Percentiles rank a stretch among this genome's conserved stretches.
These are phyloP conservation scores for Hebeloma cylindrosporum DNA, from an alignment of 768 basidiomycete species.

Conservation along the genomic window DNA sequence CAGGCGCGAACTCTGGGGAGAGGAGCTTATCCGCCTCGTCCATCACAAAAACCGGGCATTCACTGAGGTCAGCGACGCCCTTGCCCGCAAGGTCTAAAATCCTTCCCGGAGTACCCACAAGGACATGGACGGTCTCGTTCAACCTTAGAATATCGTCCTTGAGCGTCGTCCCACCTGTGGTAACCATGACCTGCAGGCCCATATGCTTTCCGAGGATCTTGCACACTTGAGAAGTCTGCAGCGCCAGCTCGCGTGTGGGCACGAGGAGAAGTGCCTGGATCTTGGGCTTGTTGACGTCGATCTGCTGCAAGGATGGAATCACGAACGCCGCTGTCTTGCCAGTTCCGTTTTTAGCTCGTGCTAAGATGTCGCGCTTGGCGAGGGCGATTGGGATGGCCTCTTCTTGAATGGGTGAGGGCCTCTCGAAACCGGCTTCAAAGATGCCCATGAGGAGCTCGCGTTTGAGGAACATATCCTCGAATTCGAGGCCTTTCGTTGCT, in stretches of 20 bases:
- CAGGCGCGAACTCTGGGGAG: conserved; percentile 95
- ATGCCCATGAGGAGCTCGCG: conserved; percentile 99
- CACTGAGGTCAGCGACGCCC: conserved; percentile 88
- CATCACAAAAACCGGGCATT: conserved; percentile 98
- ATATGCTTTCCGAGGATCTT: conserved; percentile 97
- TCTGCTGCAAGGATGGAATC: conserved; percentile 92
- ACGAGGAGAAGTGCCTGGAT: conserved; percentile 97
- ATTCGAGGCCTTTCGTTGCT: conserved; percentile 90
- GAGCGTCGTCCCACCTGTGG: conserved; percentile 96
- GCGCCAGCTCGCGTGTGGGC: conserved; percentile 96
- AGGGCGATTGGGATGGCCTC: conserved; percentile 96
- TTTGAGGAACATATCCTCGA: conserved; percentile 90
- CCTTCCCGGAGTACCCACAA: conserved; percentile 96
- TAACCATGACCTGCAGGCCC: conserved; percentile 97
- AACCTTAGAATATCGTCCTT: conserved; percentile 97
- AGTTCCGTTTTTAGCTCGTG: conserved; percentile 95
- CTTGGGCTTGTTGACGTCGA: conserved; percentile 80
- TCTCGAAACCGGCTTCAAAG: conserved; percentile 97
- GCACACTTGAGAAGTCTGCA: conserved; percentile 99
- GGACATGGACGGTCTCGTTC: conserved; percentile 87
- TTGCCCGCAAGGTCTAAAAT: conserved; percentile 95
- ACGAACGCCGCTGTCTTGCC: conserved; percentile 99
- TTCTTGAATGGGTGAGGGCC: conserved; percentile 97
- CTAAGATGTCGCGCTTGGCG: conserved; percentile 90
- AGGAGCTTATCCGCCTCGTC: conserved; percentile 99